Evolutionary conservation across 352 stramenopile species (phyloP), one percentile per base, ranked within the genome.

Genomic region (Phytophthora ramorum): DNA sequence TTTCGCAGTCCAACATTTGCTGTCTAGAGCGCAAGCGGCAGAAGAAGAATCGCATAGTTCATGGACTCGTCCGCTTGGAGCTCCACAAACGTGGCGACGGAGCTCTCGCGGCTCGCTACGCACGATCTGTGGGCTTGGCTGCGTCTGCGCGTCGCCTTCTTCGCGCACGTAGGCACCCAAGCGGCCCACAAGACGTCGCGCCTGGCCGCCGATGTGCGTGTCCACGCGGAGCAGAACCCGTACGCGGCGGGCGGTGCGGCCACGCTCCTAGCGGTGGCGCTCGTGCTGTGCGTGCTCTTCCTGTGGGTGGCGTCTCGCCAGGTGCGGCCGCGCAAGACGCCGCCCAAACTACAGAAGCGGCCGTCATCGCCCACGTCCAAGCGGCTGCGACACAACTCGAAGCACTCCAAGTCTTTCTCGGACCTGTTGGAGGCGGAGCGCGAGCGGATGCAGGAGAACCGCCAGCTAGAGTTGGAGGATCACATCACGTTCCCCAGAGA

Each of bases 291-390:
- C 8, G 72, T 73, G 38, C 71, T 96, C 20, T 95, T 93, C 66
- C 55, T 92, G 20, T 96, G 88, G 88, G 83, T 96, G 28, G 82
- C 85, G 22, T 95, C 86, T 19, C 81, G 87, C 10, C 87, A 93
- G 56, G 85, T 93, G 46, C 83, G 87, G 1, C 85, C 87, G 14
- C 79, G 85, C 1, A 82, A 81, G 53, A 61, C 60, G 32, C 59
- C 72, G n/a, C 53, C 69, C 2, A 69, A 75, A 41, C 46, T 63
- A 12, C 53, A 72, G 16, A 76, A 79, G 53, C 46, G 70, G 28
- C 83, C 85, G 34, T 78, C 83, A 20, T 93, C 84, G 26, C 84
- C 84, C 0, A 90, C 74, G n/a, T 89, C 82, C 43, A 95, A 92
- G 66, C 79, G 86, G 3, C 34, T 83, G 58, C 84, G 84, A 35